Base-by-base conservation (phyloP, 2,329 filamentous ascomycete species). In the Colletotrichum spinosum region DNA sequence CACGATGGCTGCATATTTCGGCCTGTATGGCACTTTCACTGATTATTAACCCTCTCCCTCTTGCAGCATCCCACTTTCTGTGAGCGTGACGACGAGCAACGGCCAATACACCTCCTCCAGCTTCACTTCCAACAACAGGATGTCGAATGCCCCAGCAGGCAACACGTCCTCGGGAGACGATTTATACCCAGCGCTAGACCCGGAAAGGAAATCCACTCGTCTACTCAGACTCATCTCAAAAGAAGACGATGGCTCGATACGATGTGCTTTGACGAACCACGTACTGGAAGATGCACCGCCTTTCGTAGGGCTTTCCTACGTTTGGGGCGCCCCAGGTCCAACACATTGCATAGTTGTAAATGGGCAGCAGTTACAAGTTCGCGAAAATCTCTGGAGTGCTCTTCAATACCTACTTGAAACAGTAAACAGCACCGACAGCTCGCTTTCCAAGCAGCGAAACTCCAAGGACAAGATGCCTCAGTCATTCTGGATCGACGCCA, bases 401-500 rank as follows among this genome's bases (percentile, higher is more conserved):
- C 54, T 67, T 9, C 45, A 11, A 0, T 46, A 60, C 2, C 44
- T 68, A 3, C 34, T 2, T 9, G 15, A 2, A 1, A 54, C 59
- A 12, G 35, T 55, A 5, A 46, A 25, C 3, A 12, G 48, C 9
- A 8, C 41, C 4, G 15, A 44, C n/a, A 53, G 59, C 4, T 17
- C 25, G 11, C 48, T 59, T 10, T 39, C 25, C 5, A n/a, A 35
- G 7, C 60, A 52, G 53, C 41, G 15, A 53, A 63, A 57, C 11
- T 33, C 17, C 17, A 33, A 42, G 34, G 9, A 25, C 4, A 11
- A 37, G 25, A 15, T n/a, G 7, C 55, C 55, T 2, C 8, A 49
- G 25, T 48, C 42, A 33, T 69, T 80, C 4, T 80, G 78, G 78
- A 76, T 78, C 2, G 78, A 80, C 50, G 77, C 79, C 62, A 69